phyloP scores from a whole-genome alignment of 208 protist genomes.

The Porcisia hertigi region DNA sequence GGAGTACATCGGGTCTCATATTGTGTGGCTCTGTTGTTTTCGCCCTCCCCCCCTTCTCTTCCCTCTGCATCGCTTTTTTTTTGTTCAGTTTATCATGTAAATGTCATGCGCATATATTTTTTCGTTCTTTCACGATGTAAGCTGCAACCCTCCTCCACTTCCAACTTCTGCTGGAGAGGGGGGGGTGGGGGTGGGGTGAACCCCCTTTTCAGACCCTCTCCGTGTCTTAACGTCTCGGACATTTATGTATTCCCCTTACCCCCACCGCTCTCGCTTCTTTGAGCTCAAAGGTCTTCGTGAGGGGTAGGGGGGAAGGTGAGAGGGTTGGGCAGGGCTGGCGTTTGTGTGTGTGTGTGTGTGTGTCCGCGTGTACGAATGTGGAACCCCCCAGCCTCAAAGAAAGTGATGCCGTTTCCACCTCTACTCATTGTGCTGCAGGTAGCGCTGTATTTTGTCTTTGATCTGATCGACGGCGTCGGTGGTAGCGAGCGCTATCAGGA shows the following conservation, averaged over 20 bases:
- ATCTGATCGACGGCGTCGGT: too few relatives aligned
- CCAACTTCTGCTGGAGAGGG: too few relatives aligned
- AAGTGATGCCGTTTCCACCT: too few relatives aligned
- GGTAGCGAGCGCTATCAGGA: too few relatives aligned
- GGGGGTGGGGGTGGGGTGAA: not conserved
- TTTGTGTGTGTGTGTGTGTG: not conserved
- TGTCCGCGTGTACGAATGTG: not conserved
- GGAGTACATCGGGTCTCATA: too few relatives aligned
- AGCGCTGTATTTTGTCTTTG: too few relatives aligned
- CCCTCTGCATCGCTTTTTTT: too few relatives aligned
- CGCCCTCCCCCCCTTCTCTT: not conserved
- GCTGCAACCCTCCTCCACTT: not conserved
- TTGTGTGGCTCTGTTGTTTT: not conserved
- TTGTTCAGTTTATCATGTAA: not conserved
- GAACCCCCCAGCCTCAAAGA: not conserved
- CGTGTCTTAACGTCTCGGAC: not conserved
- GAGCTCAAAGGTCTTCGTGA: not conserved
- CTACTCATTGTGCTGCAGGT: too few relatives aligned
- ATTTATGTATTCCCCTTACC: not conserved
- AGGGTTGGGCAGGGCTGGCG: not conserved
- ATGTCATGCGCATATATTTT: not conserved
- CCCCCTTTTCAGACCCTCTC: not conserved
- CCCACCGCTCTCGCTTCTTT: not conserved
- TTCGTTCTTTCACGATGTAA: not conserved
- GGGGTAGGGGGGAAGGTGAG: not conserved